These are phyloP conservation scores for Phellinidium pouzarii DNA, from an alignment of 1,284 basidiomycete genomes.

Conservation along the genomic window DNA sequence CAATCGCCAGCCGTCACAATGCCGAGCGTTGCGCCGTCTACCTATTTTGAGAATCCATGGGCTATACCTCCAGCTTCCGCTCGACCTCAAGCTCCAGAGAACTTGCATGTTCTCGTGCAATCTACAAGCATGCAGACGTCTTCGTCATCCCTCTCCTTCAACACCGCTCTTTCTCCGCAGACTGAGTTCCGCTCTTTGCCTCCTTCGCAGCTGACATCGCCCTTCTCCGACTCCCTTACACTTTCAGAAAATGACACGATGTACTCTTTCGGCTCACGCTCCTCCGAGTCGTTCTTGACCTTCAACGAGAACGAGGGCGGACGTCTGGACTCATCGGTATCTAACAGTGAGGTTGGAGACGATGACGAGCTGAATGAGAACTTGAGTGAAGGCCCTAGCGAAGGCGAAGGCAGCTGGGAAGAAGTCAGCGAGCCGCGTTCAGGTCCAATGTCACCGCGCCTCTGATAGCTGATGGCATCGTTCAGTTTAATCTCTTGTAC, in stretches of 20 bases:
- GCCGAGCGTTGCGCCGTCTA: too few species aligned
- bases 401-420: constrained; percentile 4
- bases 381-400: constrained; percentile 3
- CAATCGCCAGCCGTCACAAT: too few species aligned
- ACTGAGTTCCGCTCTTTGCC: constrained; percentile 11
- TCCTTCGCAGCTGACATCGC: constrained; percentile 1
- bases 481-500: background rate
- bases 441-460: background rate
- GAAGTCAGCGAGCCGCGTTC: background rate
- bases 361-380: background rate
- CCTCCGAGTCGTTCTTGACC: background rate
- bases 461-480: background rate
- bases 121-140: constrained; percentile 1
- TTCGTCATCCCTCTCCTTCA: background rate
- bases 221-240: constrained; percentile 5
- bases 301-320: background rate
- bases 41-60: too few species aligned
- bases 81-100: background rate
- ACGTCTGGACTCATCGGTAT: background rate
- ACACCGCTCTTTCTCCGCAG: constrained; percentile 4
- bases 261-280: constrained; percentile 1
- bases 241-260: constrained; percentile 10
- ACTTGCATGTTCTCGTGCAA: background rate
- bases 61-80: too few species aligned
- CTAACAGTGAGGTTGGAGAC: background rate